phyloP scores from a whole-genome alignment of 257 asterid species.

The Buddleja alternifolia region DNA sequence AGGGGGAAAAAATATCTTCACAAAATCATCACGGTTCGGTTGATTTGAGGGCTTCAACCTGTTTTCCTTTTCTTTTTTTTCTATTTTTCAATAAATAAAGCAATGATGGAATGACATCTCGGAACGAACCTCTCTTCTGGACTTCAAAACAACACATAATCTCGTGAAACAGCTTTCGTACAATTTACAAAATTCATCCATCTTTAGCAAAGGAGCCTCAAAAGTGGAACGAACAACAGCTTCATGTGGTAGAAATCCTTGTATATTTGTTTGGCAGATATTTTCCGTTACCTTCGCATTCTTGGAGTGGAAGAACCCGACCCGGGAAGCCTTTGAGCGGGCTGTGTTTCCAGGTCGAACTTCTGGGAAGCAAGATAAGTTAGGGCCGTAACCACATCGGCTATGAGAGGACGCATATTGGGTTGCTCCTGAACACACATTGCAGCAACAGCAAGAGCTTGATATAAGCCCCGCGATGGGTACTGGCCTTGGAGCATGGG shows the following conservation, averaged over 20 bases:
- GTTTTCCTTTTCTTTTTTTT: not conserved
- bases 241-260: not conserved
- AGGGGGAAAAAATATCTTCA: not conserved
- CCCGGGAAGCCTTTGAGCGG: slow-evolving; percentile 41
- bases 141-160: not conserved
- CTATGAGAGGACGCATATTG: slow-evolving; percentile 66
- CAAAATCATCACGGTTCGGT: slow-evolving; percentile 24
- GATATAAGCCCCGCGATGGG: slow-evolving; percentile 52
- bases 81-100: not conserved
- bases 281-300: slow-evolving; percentile 39
- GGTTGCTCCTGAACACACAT: slow-evolving; percentile 71
- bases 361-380: slow-evolving; percentile 66
- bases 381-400: slow-evolving; percentile 69
- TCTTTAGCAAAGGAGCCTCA: too few relatives aligned
- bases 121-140: not conserved
- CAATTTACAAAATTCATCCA: not conserved
- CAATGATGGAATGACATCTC: not conserved
- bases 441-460: slow-evolving; percentile 66
- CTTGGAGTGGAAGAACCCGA: slow-evolving; percentile 61
- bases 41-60: not conserved
- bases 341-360: slow-evolving; percentile 50
- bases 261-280: not conserved
- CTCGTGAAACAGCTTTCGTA: not conserved
- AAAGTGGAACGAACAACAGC: not conserved
- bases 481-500: slow-evolving; percentile 57